Conservation (phyloP, 2,329 filamentous ascomycete species). For the Ophiostoma sp. region DNA sequence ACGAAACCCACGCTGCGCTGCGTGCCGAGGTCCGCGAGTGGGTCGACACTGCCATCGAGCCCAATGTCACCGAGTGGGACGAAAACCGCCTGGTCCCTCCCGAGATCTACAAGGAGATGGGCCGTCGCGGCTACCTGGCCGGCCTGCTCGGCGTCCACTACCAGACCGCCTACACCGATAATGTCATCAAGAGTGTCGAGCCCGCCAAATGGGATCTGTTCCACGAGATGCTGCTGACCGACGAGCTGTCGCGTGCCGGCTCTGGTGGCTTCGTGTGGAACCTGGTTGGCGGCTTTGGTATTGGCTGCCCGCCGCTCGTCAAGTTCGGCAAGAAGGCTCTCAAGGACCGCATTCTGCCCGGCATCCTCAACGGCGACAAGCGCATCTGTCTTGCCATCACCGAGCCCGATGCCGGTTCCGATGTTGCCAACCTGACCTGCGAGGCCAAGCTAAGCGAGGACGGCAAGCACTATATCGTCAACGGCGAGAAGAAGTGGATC, state of each 20-base stretch:
- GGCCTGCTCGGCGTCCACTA: slow-evolving; percentile 82
- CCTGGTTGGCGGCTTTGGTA: slow-evolving; percentile 91
- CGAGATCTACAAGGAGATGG: slow-evolving; percentile 92
- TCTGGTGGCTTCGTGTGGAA: slow-evolving; percentile 97
- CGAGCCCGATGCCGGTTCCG: slow-evolving; percentile 88
- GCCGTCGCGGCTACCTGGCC: slow-evolving; percentile 85
- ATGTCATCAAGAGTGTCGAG: slow-evolving; percentile 69
- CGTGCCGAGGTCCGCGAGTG: slow-evolving; percentile 87
- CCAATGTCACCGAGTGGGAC: slow-evolving; percentile 92
- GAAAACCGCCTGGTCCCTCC: slow-evolving; percentile 87
- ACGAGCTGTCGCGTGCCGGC: slow-evolving; percentile 83
- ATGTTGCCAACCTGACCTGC: slow-evolving; percentile 92
- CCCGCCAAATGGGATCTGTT: slow-evolving; percentile 95
- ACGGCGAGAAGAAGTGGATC: slow-evolving; percentile 99
- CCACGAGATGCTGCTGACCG: slow-evolving; percentile 93
- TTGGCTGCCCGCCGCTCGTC: slow-evolving; percentile 83
- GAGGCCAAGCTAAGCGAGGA: slow-evolving; percentile 93
- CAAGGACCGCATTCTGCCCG: slow-evolving; percentile 81
- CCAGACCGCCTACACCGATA: slow-evolving; percentile 66
- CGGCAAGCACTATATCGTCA: slow-evolving; percentile 98
- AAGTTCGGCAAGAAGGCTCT: slow-evolving; percentile 86
- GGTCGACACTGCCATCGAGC: slow-evolving; percentile 85
- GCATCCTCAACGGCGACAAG: slow-evolving; percentile 86
- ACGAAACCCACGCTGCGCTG: slow-evolving; percentile 85
- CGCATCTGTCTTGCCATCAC: slow-evolving; percentile 96